Base-by-base conservation (phyloP, 2,329 filamentous ascomycete species). In the Arthrobotrys conoides region DNA sequence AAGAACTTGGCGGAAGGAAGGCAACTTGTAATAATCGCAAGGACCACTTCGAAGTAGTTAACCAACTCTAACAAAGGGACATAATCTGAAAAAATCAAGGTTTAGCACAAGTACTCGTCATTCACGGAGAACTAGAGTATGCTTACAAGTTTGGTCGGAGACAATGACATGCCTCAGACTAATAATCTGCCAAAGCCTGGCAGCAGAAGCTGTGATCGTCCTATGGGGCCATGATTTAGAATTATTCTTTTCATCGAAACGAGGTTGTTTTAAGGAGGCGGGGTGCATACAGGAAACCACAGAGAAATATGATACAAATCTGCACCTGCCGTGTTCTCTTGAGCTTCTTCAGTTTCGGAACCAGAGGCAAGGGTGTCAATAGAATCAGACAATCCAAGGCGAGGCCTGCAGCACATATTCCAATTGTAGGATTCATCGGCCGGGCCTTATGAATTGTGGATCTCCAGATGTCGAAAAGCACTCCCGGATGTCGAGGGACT, bases 391-490 rank as follows among this genome's bases (percentile, higher is more conserved):
- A 71, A 22, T 78, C 75, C 8, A 78, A 55, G 16, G 71, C 68
- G 9, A 78, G 68, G 2, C 75, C 63, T 22, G 63, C 63, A 4
- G 68, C 75, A 30, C 75, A 78, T 18, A 78, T 72, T 2, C 75
- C 75, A 41, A 72, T 72, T 3, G 75, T 78, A 0, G 68, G 75
- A 3, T 55, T 69, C 75, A 78, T 72, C 30, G 75, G 75, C 8
- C 75, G 30, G 3, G 75, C 75, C 18, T 64, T 72, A 59, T 72
- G 55, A 5, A 22, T 49, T 2, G 75, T 78, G 5, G 75, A 78
- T 27, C 24, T 69, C 75, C 75, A 78, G 14, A 78, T 78, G 41
- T 78, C 75, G 55, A 78, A 78, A 14, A 78, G 68, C 12, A 78
- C 63, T 9, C 75, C 75, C 4, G 75, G 68, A 36, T 78, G 68